Conservation (phyloP, 768 basidiomycete species). For the Mycena galopus region DNA sequence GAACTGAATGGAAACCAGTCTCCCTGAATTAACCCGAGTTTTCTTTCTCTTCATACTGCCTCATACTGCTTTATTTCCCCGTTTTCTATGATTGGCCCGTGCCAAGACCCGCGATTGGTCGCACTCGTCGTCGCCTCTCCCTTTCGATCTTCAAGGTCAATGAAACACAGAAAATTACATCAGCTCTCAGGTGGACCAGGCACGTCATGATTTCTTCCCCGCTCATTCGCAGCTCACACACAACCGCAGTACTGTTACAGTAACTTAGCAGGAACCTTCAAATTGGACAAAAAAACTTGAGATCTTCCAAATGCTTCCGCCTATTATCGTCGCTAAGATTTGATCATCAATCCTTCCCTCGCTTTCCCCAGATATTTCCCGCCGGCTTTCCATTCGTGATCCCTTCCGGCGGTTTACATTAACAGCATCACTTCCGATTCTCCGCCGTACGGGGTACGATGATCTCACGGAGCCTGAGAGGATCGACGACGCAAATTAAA, state of each 20-base stretch:
- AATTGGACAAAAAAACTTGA: not conserved
- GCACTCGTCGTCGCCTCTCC: not conserved
- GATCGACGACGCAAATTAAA: conserved; percentile 28
- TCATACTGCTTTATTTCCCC: not conserved
- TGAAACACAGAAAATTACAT: not conserved
- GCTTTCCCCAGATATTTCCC: not conserved
- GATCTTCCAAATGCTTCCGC: not conserved
- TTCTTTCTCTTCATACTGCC: not conserved
- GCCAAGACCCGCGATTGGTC: conserved; percentile 3
- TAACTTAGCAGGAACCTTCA: not conserved
- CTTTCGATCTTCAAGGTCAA: not conserved
- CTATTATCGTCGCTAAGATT: conserved; percentile 17
- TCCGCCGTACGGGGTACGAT: conserved; percentile 18
- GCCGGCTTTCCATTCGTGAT: conserved; percentile 6
- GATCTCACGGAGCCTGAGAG: conserved; percentile 28
- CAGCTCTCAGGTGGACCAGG: not conserved
- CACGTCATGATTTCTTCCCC: not conserved
- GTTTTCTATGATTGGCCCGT: conserved; percentile 1
- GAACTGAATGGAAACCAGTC: no score
- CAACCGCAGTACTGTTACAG: not conserved
- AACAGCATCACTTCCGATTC: not conserved
- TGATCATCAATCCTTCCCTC: conserved; percentile 18
- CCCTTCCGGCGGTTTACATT: conserved; percentile 9
- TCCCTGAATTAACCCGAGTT: conserved; percentile 1
- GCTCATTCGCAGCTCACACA: not conserved